A percentile compares a stretch with the other conserved stretches of the same genome.
These are phyloP conservation scores for Zymoseptoria brevis DNA, from an alignment of 2,329 filamentous ascomycete genomes.

Conservation along the genomic window DNA sequence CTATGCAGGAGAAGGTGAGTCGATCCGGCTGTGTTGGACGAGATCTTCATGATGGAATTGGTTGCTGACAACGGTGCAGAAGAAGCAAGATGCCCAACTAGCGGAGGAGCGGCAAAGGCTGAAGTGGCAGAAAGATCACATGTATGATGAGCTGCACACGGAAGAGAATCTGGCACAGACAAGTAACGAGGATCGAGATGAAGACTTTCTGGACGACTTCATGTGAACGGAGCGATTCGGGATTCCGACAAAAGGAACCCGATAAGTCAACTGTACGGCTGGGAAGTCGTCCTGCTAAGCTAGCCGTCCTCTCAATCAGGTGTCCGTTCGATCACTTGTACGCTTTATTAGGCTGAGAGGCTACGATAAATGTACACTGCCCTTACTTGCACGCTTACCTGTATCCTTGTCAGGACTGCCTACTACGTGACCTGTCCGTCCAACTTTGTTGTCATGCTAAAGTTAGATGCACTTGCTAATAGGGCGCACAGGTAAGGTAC, in stretches of 20 bases:
- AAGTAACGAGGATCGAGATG: conserved; percentile 77
- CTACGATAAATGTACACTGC: no score
- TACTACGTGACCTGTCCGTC: no score
- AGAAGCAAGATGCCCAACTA: conserved; percentile 65
- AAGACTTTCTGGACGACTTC: conserved; percentile 82
- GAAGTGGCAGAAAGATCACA: conserved; percentile 95
- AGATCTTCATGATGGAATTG: not conserved
- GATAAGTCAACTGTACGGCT: no score
- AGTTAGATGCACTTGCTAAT: no score
- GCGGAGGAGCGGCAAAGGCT: conserved; percentile 77
- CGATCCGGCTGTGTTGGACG: not conserved
- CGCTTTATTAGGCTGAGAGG: no score
- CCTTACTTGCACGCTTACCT: no score
- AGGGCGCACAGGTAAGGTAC: no score
- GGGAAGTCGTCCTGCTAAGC: not conserved
- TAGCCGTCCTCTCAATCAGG: not conserved
- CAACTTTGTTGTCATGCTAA: no score
- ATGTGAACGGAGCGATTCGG: conserved; percentile 44
- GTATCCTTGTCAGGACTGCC: no score
- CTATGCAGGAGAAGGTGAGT: conserved; percentile 53
- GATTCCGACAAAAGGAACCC: no score
- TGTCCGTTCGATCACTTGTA: no score
- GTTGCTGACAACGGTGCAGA: conserved; percentile 33
- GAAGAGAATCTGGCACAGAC: conserved; percentile 69
- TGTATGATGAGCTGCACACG: conserved; percentile 84